Percentiles rank a stretch among this genome's conserved stretches.
Evolutionary conservation across 805 yeast genomes (phyloP).

Genomic region (Starmerella sp.): DNA sequence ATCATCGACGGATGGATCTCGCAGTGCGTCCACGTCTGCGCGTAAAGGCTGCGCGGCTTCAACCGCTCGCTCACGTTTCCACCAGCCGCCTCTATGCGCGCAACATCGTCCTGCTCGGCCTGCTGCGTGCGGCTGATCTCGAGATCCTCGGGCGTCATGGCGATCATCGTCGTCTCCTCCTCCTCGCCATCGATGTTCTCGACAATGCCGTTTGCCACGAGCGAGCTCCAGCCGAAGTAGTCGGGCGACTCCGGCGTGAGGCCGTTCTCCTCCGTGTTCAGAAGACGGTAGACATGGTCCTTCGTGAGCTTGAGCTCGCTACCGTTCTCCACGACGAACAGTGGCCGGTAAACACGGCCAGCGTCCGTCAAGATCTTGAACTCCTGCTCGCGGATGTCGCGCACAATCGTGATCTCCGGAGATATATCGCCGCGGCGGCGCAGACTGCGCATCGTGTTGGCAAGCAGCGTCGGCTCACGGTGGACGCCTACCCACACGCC

Average conservation of each 20-base stretch:
- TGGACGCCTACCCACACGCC: constrained; percentile 99
- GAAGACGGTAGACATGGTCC: constrained; percentile 64
- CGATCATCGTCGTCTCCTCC: constrained; percentile 96
- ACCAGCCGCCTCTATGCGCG: constrained; percentile 3
- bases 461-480: constrained; percentile 86
- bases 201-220: constrained; percentile 75
- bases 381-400: constrained; percentile 95
- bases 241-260: constrained; percentile 41
- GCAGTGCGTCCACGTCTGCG: constrained; percentile 91
- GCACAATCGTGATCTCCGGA: constrained; percentile 90
- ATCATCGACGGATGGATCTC: constrained; percentile 99
- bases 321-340: constrained; percentile 81
- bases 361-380: constrained; percentile 96
- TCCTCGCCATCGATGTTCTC: constrained; percentile 98
- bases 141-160: constrained; percentile 97
- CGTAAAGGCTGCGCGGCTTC: constrained; percentile 50
- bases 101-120: constrained; percentile 9
- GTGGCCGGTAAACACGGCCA: constrained; percentile 94
- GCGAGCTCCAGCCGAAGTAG: constrained; percentile 68
- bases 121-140: constrained; percentile 45
- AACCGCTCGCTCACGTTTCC: constrained; percentile 74
- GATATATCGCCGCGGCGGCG: constrained; percentile 93
- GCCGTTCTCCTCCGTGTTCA: constrained; percentile 41
- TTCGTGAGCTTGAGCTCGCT: constrained; percentile 77
- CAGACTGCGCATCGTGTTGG: constrained; percentile 78